These are phyloP conservation scores for Fusarium sp. DNA, from an alignment of 2,329 filamentous ascomycete genomes.

Conservation along the genomic window DNA sequence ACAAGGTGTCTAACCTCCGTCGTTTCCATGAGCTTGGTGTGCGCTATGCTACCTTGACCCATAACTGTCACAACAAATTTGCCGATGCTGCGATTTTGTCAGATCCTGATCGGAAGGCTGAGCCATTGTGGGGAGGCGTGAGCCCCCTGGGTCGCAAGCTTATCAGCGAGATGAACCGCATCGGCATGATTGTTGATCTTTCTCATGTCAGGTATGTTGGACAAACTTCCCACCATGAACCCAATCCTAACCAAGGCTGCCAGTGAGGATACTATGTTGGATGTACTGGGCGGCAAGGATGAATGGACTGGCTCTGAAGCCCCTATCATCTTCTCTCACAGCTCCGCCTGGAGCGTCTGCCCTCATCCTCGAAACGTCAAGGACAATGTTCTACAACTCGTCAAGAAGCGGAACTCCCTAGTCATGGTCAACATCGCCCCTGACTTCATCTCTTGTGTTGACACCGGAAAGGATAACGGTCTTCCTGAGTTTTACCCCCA, in stretches of 20 bases:
- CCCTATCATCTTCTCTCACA: slow-evolving; percentile 90
- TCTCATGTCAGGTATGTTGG: slow-evolving; percentile 67
- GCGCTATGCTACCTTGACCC: slow-evolving; percentile 87
- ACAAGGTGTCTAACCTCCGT: slow-evolving; percentile 79
- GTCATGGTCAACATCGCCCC: slow-evolving; percentile 94
- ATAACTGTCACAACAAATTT: slow-evolving; percentile 92
- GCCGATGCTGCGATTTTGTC: slow-evolving; percentile 83
- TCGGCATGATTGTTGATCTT: slow-evolving; percentile 94
- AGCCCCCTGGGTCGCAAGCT: slow-evolving; percentile 75
- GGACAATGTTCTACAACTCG: slow-evolving; percentile 81
- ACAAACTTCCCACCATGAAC: no score
- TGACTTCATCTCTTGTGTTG: slow-evolving; percentile 81
- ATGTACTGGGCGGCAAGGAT: slow-evolving; percentile 75
- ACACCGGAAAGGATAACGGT: slow-evolving; percentile 67
- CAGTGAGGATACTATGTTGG: slow-evolving; percentile 83
- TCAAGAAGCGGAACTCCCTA: slow-evolving; percentile 77
- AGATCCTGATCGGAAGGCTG: slow-evolving; percentile 59
- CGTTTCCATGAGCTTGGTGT: slow-evolving; percentile 82
- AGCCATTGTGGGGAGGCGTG: slow-evolving; percentile 76
- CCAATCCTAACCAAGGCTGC: background rate
- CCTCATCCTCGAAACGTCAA: slow-evolving; percentile 92
- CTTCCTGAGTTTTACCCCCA: slow-evolving; percentile 74
- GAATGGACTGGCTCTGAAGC: slow-evolving; percentile 78
- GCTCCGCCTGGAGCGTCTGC: slow-evolving; percentile 81
- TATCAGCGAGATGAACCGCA: slow-evolving; percentile 89